phyloP scores from a whole-genome alignment of 306 rosid species.

The Benincasa hispida region DNA sequence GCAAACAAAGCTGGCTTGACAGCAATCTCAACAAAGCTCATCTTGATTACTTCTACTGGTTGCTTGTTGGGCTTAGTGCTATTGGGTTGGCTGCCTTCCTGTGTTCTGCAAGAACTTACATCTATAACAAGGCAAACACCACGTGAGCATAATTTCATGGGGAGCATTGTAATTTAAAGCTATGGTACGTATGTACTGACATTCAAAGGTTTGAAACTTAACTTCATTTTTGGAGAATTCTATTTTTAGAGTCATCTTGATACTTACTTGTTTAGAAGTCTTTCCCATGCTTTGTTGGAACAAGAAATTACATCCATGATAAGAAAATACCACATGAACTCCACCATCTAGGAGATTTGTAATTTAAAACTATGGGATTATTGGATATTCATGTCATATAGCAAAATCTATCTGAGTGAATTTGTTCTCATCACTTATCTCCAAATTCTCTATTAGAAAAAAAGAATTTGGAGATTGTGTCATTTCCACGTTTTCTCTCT shows the following conservation, averaged over 20 bases:
- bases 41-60: conserved; percentile 62
- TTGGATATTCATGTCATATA: too few species aligned
- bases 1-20: conserved; percentile 39
- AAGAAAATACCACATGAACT: too few species aligned
- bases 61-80: conserved; percentile 33
- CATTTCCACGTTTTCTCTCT: too few species aligned
- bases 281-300: too few species aligned
- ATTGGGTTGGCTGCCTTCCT: conserved; percentile 16
- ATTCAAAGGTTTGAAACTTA: not conserved
- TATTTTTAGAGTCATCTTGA: not conserved
- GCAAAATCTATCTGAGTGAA: too few species aligned
- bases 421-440: too few species aligned
- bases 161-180: not conserved
- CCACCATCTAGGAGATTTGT: too few species aligned
- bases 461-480: too few species aligned
- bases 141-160: not conserved
- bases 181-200: not conserved
- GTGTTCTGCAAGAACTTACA: conserved; percentile 20
- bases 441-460: too few species aligned
- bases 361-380: too few species aligned
- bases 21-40: conserved; percentile 52
- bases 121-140: conserved; percentile 10
- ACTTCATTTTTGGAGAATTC: not conserved
- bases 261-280: not conserved
- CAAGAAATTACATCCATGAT: too few species aligned